Percentiles rank a stretch among this genome's conserved stretches.
phyloP scores from a whole-genome alignment of 2,329 filamentous ascomycete species.

The Trichoderma guizhouense region DNA sequence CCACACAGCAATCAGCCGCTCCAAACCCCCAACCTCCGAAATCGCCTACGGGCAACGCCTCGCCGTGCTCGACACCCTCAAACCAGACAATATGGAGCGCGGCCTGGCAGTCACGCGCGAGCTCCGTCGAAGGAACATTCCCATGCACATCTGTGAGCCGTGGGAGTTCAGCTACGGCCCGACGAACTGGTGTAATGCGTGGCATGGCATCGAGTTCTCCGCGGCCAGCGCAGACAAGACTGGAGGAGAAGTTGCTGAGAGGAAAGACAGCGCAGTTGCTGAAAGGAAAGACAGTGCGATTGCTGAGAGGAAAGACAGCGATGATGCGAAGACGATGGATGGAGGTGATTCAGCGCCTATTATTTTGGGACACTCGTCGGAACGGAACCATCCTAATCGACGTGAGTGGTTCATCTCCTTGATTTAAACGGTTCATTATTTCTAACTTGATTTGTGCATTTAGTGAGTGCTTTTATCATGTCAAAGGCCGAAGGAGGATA shows the following conservation, averaged over 20 bases:
- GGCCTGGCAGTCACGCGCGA: slow-evolving; percentile 17
- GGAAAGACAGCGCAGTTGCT: neutral
- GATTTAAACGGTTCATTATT: neutral
- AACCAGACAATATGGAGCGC: slow-evolving; percentile 25
- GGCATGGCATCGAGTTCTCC: slow-evolving; percentile 22
- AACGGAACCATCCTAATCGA: slow-evolving; percentile 12
- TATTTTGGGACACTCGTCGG: slow-evolving; percentile 20
- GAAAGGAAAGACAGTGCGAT: neutral
- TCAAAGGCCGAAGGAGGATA: slow-evolving; percentile 23
- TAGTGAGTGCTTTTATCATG: slow-evolving; percentile 16
- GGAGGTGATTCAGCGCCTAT: neutral
- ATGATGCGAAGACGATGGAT: neutral
- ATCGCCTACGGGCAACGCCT: slow-evolving; percentile 20
- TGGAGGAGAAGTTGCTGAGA: neutral
- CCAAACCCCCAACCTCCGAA: slow-evolving; percentile 20
- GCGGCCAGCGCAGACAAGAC: neutral
- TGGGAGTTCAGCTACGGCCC: slow-evolving; percentile 19
- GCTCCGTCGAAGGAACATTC: neutral
- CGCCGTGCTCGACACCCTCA: slow-evolving; percentile 22
- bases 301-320: neutral
- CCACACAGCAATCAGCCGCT: slow-evolving; percentile 13
- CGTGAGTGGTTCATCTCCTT: slow-evolving; percentile 14
- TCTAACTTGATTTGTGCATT: neutral
- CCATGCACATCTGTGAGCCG: slow-evolving; percentile 22
- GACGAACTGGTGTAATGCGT: slow-evolving; percentile 23